Conservation (phyloP, 2,329 filamentous ascomycete species). For the Chaetomium globosum region DNA sequence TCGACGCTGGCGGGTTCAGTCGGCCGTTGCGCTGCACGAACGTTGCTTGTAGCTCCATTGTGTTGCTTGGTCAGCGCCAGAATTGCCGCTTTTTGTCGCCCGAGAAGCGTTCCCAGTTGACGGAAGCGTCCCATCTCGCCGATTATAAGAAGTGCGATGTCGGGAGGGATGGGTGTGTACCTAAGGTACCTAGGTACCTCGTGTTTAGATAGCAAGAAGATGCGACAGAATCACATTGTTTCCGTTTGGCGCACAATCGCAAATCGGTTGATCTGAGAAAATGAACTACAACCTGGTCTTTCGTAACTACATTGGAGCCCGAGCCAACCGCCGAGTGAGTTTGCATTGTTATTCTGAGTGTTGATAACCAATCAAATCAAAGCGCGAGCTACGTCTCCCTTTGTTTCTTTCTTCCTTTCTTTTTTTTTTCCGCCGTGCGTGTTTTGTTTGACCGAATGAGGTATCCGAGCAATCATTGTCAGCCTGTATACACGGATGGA, state of each 20-base stretch:
- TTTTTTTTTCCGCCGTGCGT: too few species aligned
- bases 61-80: not conserved
- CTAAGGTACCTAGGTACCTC: too few species aligned
- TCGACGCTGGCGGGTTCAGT: constrained; percentile 2
- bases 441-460: too few species aligned
- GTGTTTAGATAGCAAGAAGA: not conserved
- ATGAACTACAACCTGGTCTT: not conserved
- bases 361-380: too few species aligned
- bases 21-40: not conserved
- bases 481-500: too few species aligned
- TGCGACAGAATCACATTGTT: not conserved
- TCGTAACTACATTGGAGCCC: not conserved
- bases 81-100: not conserved
- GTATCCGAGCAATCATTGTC: too few species aligned
- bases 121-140: not conserved
- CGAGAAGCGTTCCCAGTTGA: not conserved
- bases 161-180: not conserved
- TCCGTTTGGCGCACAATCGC: not conserved
- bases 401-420: too few species aligned
- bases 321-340: too few species aligned
- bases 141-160: too few species aligned
- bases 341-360: too few species aligned
- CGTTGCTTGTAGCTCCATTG: not conserved
- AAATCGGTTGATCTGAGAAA: not conserved
- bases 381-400: too few species aligned